These are phyloP conservation scores for Lippia alba DNA, from an alignment of 305 asterid species.

Conservation along the genomic window DNA sequence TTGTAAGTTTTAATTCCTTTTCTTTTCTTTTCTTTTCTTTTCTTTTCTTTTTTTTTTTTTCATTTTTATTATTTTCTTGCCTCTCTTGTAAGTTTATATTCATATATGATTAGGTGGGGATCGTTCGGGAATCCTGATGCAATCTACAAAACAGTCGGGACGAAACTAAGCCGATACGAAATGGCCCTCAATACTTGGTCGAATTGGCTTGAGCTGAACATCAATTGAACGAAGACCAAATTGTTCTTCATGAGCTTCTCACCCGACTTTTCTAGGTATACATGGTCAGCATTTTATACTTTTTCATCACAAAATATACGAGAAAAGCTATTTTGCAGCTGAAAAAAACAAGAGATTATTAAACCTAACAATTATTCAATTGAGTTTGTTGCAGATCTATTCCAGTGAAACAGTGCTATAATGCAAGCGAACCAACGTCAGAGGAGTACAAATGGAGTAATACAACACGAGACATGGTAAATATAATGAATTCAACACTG, in stretches of 20 bases:
- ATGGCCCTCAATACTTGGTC: slow-evolving; percentile 56
- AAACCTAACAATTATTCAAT: no score
- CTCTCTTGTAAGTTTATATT: no score
- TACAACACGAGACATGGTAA: slow-evolving; percentile 49
- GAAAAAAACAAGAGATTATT: no score
- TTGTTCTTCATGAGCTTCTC: slow-evolving; percentile 65
- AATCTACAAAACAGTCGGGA: slow-evolving; percentile 32
- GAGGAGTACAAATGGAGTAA: slow-evolving; percentile 47
- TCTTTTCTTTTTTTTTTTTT: neutral
- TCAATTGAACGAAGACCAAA: slow-evolving; percentile 46
- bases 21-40: neutral
- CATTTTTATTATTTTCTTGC: neutral
- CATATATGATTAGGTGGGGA: slow-evolving; percentile 49
- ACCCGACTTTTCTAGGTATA: slow-evolving; percentile 39
- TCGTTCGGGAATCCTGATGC: slow-evolving; percentile 49
- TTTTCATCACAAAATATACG: no score
- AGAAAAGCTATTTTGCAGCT: no score
- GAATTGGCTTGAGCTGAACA: slow-evolving; percentile 50
- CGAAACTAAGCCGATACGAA: slow-evolving; percentile 38
- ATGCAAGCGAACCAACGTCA: slow-evolving; percentile 43
- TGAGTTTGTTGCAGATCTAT: no score
- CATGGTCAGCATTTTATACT: no score
- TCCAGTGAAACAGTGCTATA: slow-evolving; percentile 39
- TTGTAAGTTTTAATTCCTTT: slow-evolving; percentile 44
- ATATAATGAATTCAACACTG: slow-evolving; percentile 45